Evolutionary conservation across 768 basidiomycete genomes (phyloP).

Genomic region (Rhizopogon rudus): DNA sequence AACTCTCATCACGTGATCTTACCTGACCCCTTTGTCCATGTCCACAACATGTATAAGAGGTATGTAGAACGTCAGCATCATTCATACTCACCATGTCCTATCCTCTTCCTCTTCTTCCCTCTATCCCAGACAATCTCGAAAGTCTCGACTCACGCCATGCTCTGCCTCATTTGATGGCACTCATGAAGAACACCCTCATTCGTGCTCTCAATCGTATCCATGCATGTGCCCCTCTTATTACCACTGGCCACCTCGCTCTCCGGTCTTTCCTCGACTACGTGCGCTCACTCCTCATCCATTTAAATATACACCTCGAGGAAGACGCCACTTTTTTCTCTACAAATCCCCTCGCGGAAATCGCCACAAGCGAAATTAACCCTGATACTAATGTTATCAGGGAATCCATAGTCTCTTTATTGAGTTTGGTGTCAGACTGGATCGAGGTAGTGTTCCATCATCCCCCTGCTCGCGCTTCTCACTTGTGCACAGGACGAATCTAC

Average conservation of each 20-base stretch:
- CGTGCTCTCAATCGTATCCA: constrained; percentile 3
- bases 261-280: constrained; percentile 3
- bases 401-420: neutral
- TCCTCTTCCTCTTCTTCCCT: constrained; percentile 4
- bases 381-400: neutral
- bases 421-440: neutral
- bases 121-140: constrained; percentile 3
- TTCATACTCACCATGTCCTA: neutral
- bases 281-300: neutral
- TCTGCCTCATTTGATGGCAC: constrained; percentile 3
- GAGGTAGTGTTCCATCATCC: neutral
- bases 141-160: neutral
- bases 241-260: neutral
- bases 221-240: constrained; percentile 1
- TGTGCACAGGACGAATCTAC: neutral
- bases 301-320: constrained; percentile 2
- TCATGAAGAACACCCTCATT: constrained; percentile 7
- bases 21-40: neutral
- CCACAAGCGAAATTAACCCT: neutral
- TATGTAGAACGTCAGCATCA: neutral
- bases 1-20: constrained; percentile 26
- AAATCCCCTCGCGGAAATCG: neutral
- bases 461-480: neutral
- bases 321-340: neutral
- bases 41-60: neutral